Evolutionary conservation across 2,329 filamentous ascomycete genomes (phyloP), one percentile per base, ranked within the genome.

Genomic region (Daldinia eschscholtzii): DNA sequence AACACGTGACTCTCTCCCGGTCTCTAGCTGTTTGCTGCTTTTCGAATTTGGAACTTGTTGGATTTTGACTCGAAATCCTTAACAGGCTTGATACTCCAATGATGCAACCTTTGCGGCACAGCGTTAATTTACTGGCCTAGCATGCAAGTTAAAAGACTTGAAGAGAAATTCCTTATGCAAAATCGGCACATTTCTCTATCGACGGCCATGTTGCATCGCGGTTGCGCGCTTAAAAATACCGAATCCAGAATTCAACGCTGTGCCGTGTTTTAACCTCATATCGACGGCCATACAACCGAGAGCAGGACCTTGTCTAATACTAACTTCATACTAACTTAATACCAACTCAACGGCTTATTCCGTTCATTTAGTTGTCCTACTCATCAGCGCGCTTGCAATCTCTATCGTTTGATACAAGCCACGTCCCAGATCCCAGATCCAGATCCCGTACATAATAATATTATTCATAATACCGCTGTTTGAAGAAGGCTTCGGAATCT

Each of bases 91-190:
- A 70, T 56, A 70, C 70, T 46, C 46, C 12, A 30, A 46, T 70
- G 70, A 70, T 70, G 70, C 68, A 70, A 68, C 46, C 44, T 57
- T 57, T 67, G 65, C 68, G 70, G 68, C 70, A 65, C 67, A 68
- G 67, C 62, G 58, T n/a, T 57, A 57, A 57, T 55, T 26, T 6
- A 41, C 42, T 10, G 57, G 23, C 50, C 63, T 56, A 55, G 42
- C 50, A 52, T 58, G 53, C 57, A 48, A 37, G 56, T 68, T 46
- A 53, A 15, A 18, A 48, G 35, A 37, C 18, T 18, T 37, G 35
- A 6, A 28, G 13, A 50, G 10, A 48, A 26, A 13, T 26, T 50
- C 4, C 12, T 13, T 42, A 42, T 30, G 23, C 33, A 57, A 33
- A 30, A 52, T 61, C 41, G 46, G 33, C 18, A 39, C 56, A 28